Percentiles rank a stretch among this genome's conserved stretches.
These are phyloP conservation scores for Paraglomus occultum DNA, from an alignment of 192 early-diverging fungal genomes.

Conservation along the genomic window DNA sequence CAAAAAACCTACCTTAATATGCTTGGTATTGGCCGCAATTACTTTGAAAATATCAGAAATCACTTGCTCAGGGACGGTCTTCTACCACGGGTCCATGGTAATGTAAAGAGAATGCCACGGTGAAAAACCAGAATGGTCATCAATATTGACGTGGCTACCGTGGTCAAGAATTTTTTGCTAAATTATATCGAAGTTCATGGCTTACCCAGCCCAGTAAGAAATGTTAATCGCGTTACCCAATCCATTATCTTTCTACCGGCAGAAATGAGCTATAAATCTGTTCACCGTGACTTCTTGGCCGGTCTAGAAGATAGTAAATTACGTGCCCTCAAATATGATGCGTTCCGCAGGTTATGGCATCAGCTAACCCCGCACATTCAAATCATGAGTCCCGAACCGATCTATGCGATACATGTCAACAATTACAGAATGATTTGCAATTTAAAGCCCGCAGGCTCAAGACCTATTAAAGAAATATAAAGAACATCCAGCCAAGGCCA, in stretches of 20 bases:
- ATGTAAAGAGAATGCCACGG: too few relatives aligned
- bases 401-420: conserved; percentile 12
- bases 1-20: too few relatives aligned
- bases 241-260: conserved; percentile 5
- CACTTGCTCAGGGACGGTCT: too few relatives aligned
- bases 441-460: conserved; percentile 2
- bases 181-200: conserved; percentile 17
- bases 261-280: conserved; percentile 20
- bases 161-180: conserved; percentile 14
- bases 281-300: conserved; percentile 17
- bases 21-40: too few relatives aligned
- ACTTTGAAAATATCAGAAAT: too few relatives aligned
- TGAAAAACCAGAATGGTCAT: conserved; percentile 15
- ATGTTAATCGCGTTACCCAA: conserved; percentile 14
- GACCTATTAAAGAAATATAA: conserved; percentile 16
- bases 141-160: neutral
- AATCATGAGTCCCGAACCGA: conserved; percentile 22
- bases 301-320: conserved; percentile 10
- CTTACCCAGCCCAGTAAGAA: conserved; percentile 16
- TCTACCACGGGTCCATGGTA: too few relatives aligned
- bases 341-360: conserved; percentile 20
- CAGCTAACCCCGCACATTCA: conserved; percentile 20
- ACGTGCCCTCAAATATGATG: conserved; percentile 20
- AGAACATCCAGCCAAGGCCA: conserved; percentile 7
- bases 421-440: conserved; percentile 16